Conservation (phyloP, 495 filamentous ascomycete species). For the Penicillium atrosanguineum region DNA sequence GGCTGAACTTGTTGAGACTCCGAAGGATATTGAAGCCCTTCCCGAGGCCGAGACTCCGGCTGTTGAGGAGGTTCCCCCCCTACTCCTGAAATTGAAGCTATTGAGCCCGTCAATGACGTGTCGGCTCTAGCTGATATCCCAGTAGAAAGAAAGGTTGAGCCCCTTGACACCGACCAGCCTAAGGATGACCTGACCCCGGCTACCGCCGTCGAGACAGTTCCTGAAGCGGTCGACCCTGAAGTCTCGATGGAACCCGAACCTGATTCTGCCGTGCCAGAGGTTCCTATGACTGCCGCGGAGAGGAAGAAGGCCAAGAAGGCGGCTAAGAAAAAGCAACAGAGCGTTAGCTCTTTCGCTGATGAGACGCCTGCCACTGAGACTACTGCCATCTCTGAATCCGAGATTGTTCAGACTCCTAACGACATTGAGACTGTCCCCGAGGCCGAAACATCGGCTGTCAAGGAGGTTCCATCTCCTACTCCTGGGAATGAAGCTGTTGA, state of each 20-base stretch:
- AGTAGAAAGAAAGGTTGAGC: background rate
- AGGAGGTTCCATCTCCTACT: background rate
- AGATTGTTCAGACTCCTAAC: background rate
- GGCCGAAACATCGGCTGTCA: background rate
- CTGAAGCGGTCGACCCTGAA: background rate
- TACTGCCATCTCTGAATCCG: background rate
- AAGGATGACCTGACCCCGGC: background rate
- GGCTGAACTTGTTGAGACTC: background rate
- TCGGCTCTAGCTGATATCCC: background rate
- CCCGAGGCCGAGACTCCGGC: background rate
- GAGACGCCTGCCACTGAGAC: background rate
- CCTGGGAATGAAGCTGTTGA: background rate
- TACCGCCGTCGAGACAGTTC: background rate
- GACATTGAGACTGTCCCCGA: background rate
- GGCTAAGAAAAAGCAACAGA: conserved; percentile 7
- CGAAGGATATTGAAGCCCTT: background rate
- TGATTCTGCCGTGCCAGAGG: conserved; percentile 10
- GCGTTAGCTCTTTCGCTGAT: background rate
- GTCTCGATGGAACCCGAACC: background rate
- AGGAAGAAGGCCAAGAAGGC: conserved; percentile 42
- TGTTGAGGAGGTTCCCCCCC: background rate
- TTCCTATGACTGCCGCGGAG: conserved; percentile 20
- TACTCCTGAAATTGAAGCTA: background rate
- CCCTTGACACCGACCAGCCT: background rate
- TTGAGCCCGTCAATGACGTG: background rate